These are phyloP conservation scores for Lachnellula cervina DNA, from an alignment of 2,329 filamentous ascomycete genomes.

Conservation along the genomic window DNA sequence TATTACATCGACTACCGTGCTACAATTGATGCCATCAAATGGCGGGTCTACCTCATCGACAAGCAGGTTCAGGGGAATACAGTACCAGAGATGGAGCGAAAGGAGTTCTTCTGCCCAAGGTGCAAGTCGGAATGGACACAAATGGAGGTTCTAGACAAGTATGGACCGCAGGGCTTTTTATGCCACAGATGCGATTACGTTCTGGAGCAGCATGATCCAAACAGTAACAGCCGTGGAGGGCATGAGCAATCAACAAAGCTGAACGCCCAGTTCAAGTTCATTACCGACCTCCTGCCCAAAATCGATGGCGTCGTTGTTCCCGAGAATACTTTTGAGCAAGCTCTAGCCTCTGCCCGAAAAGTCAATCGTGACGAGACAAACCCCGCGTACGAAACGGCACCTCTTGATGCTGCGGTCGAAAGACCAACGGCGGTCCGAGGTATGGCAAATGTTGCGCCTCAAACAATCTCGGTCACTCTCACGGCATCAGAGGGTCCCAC, in stretches of 20 bases:
- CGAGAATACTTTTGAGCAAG: constrained; percentile 68
- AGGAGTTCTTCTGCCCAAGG: constrained; percentile 79
- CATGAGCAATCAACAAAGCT: constrained; percentile 69
- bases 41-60: constrained; percentile 81
- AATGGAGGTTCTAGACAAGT: constrained; percentile 79
- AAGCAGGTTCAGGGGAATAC: constrained; percentile 83
- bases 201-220: constrained; percentile 52
- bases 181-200: constrained; percentile 72
- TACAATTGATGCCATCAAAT: constrained; percentile 95
- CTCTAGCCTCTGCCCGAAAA: constrained; percentile 57
- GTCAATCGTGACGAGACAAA: constrained; percentile 63
- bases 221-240: constrained; percentile 63
- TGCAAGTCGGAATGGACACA: constrained; percentile 86
- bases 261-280: constrained; percentile 75
- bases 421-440: constrained; percentile 67
- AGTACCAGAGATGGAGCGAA: constrained; percentile 76
- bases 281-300: constrained; percentile 69
- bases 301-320: constrained; percentile 73
- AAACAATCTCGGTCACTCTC: constrained; percentile 66
- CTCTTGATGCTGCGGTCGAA: constrained; percentile 48
- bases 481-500: constrained; percentile 61
- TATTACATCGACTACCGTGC: constrained; percentile 96
- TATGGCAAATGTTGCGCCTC: constrained; percentile 59
- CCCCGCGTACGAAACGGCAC: constrained; percentile 56
- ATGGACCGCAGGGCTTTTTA: constrained; percentile 63